Evolutionary conservation across 2,329 filamentous ascomycete genomes (phyloP).

Genomic region (Ceratocystis harringtonii): DNA sequence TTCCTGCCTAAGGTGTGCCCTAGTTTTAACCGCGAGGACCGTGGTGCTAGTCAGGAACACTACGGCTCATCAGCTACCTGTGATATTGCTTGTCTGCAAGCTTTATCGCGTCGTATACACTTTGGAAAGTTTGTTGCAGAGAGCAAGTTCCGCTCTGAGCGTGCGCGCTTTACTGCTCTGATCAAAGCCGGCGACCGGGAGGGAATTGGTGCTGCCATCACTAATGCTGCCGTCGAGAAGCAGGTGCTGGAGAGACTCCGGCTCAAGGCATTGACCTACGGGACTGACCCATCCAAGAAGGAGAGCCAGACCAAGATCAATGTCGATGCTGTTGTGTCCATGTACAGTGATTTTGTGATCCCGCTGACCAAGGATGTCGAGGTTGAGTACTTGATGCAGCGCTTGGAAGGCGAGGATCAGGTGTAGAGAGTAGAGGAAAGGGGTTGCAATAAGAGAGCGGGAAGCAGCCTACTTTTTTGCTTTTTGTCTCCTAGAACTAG

Average conservation of each 20-base stretch:
- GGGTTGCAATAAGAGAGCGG: not conserved
- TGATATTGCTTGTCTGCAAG: conserved; percentile 81
- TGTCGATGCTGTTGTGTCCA: conserved; percentile 73
- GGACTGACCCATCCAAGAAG: conserved; percentile 63
- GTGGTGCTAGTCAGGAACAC: conserved; percentile 79
- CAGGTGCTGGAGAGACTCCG: conserved; percentile 77
- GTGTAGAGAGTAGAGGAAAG: not conserved
- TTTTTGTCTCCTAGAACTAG: not conserved
- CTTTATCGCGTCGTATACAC: conserved; percentile 78
- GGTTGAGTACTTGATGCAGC: conserved; percentile 95
- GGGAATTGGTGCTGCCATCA: conserved; percentile 81
- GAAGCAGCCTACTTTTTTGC: not conserved
- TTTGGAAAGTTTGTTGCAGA: conserved; percentile 98
- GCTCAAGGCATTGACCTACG: conserved; percentile 86
- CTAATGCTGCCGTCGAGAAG: conserved; percentile 73
- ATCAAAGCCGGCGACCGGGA: conserved; percentile 68
- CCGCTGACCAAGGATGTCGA: conserved; percentile 96
- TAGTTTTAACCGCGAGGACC: conserved; percentile 61
- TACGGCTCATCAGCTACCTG: conserved; percentile 86
- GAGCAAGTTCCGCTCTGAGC: conserved; percentile 77
- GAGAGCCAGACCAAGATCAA: conserved; percentile 65
- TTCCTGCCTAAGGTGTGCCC: conserved; percentile 75
- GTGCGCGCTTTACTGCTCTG: conserved; percentile 62
- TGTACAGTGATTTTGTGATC: conserved; percentile 90
- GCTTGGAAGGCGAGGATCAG: conserved; percentile 39